phyloP scores from a whole-genome alignment of 805 yeast genomes.

The Ogataea parapolymorpha region DNA sequence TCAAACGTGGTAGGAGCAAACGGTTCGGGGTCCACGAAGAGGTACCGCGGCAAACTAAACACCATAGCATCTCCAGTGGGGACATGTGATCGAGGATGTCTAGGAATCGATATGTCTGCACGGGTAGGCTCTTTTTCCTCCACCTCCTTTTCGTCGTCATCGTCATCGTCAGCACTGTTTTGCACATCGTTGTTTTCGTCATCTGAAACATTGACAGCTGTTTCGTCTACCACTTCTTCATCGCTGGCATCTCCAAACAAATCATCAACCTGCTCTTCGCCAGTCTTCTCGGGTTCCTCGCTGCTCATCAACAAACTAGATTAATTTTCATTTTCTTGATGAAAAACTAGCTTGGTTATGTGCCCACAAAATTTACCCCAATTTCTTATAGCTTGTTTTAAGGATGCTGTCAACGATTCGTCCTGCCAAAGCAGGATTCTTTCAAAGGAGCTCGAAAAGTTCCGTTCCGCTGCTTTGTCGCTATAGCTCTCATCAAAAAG shows the following conservation, averaged over 20 bases:
- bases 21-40: conserved; percentile 80
- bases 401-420: conserved; percentile 1
- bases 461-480: background rate
- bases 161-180: conserved; percentile 35
- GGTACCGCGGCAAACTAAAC: conserved; percentile 76
- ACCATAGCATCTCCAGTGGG: conserved; percentile 34
- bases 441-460: background rate
- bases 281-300: conserved; percentile 22
- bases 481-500: background rate
- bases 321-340: background rate
- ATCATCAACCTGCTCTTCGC: conserved; percentile 35
- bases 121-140: conserved; percentile 27
- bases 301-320: conserved; percentile 12
- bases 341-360: conserved; percentile 9
- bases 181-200: conserved; percentile 34
- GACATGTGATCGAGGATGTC: conserved; percentile 46
- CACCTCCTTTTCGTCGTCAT: conserved; percentile 35
- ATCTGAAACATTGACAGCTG: conserved; percentile 12
- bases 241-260: conserved; percentile 34
- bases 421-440: background rate
- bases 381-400: background rate
- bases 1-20: conserved; percentile 64
- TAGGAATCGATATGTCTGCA: conserved; percentile 44
- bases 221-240: conserved; percentile 27
- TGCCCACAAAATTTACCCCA: conserved; percentile 12